Conservation (phyloP, 345 rosid genomes). For the Sonneratia alba region DNA sequence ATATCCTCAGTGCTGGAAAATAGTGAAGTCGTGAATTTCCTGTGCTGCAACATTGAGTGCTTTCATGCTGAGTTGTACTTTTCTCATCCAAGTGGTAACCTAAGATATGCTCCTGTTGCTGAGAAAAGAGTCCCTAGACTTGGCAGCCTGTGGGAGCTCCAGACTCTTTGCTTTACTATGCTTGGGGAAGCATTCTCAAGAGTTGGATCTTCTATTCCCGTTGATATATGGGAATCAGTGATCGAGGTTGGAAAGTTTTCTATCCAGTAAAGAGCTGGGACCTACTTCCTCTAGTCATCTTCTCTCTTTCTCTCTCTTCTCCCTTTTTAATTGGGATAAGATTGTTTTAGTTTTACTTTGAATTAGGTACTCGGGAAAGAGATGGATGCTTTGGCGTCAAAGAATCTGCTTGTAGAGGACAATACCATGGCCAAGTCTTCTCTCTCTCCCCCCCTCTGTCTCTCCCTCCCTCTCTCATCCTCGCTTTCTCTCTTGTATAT, state of each 20-base stretch:
- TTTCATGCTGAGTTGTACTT: conserved; percentile 32
- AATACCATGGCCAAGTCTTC: conserved; percentile 53
- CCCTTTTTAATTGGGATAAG: not conserved
- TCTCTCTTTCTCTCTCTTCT: not conserved
- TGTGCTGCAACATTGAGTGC: conserved; percentile 36
- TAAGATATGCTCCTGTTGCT: conserved; percentile 23
- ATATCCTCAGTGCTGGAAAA: conserved; percentile 36
- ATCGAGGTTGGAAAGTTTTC: conserved; percentile 38
- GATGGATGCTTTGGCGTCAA: conserved; percentile 63
- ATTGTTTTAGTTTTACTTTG: not conserved
- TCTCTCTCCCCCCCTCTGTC: conserved; percentile 2
- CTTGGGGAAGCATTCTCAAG: conserved; percentile 52
- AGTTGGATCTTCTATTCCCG: conserved; percentile 45
- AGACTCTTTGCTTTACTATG: conserved; percentile 47
- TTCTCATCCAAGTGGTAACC: conserved; percentile 25
- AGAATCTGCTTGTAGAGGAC: conserved; percentile 49
- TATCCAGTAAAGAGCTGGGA: conserved; percentile 6
- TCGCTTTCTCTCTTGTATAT: not conserved
- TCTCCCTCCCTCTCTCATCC: not conserved
- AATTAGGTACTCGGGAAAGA: conserved; percentile 68
- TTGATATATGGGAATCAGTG: conserved; percentile 51
- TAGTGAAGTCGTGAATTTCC: conserved; percentile 52
- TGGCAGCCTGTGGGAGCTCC: conserved; percentile 54
- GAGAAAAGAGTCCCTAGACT: conserved; percentile 30
- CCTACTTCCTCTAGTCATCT: conserved; percentile 6